Conservation (phyloP, 148 eudicot species). For the Hydrangea macrophylla region DNA sequence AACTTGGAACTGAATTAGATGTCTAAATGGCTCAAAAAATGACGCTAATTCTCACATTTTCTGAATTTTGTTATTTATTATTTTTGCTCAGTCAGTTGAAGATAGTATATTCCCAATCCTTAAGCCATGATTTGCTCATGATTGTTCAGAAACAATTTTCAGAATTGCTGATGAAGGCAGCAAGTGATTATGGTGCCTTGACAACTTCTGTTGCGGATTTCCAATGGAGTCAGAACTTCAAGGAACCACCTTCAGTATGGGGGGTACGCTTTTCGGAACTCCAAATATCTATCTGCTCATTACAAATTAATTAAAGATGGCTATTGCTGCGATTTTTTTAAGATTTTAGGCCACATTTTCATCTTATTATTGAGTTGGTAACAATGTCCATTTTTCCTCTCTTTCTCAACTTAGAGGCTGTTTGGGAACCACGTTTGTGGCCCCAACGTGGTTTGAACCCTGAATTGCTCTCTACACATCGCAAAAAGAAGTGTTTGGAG, state of each 20-base stretch:
- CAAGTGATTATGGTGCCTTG: slow-evolving; percentile 96
- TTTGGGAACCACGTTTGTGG: neutral
- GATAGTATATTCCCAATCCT: neutral
- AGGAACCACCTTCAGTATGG: slow-evolving; percentile 96
- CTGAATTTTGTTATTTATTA: no score
- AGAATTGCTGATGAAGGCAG: slow-evolving; percentile 93
- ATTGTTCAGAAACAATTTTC: slow-evolving; percentile 90
- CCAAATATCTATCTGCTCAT: no score
- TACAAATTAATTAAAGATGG: no score
- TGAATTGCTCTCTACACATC: no score
- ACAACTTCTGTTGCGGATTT: slow-evolving; percentile 91
- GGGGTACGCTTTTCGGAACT: no score
- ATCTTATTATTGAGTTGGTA: neutral
- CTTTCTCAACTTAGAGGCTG: neutral
- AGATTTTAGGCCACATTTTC: neutral
- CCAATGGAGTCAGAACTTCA: slow-evolving; percentile 96
- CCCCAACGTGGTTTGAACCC: no score
- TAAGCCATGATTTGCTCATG: slow-evolving; percentile 4
- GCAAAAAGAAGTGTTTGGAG: no score
- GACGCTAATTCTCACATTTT: neutral
- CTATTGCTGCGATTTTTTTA: no score
- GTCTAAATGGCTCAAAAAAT: neutral
- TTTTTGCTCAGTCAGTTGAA: neutral
- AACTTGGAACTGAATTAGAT: neutral
- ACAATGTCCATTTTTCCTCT: neutral